Evolutionary conservation across 2,329 filamentous ascomycete genomes (phyloP).

Genomic region (Coniella vitis): DNA sequence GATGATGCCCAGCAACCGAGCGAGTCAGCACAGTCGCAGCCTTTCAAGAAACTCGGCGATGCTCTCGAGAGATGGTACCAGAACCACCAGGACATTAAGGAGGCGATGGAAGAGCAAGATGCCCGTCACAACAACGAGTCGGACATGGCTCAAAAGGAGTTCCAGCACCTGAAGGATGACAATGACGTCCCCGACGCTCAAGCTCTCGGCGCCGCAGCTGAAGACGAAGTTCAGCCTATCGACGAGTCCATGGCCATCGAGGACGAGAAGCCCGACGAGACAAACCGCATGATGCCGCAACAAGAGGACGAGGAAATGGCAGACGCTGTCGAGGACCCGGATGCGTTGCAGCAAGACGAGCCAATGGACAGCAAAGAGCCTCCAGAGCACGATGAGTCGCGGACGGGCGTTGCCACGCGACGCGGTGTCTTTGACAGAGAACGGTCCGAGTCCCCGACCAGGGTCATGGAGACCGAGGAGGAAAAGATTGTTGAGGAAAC

Average conservation of each 20-base stretch:
- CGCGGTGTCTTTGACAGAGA: constrained; percentile 53
- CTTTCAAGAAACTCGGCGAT: constrained; percentile 93
- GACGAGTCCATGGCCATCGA: constrained; percentile 88
- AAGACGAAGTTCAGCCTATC: constrained; percentile 79
- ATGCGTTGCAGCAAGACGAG: constrained; percentile 32
- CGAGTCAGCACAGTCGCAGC: constrained; percentile 47
- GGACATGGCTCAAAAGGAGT: constrained; percentile 76
- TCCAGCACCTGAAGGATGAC: constrained; percentile 87
- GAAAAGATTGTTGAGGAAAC: constrained; percentile 44
- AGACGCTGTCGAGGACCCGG: constrained; percentile 33
- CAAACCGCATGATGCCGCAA: constrained; percentile 40
- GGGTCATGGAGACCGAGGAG: constrained; percentile 26
- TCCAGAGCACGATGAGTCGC: constrained; percentile 46
- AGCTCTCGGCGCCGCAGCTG: constrained; percentile 78
- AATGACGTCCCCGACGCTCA: constrained; percentile 78
- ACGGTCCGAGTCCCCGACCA: constrained; percentile 29
- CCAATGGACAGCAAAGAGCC: constrained; percentile 31
- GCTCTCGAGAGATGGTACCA: constrained; percentile 89
- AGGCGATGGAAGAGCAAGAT: constrained; percentile 49
- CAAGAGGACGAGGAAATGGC: constrained; percentile 38
- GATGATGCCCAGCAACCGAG: constrained; percentile 39
- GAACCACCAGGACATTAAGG: constrained; percentile 74
- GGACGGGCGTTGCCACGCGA: constrained; percentile 53
- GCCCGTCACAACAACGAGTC: constrained; percentile 45
- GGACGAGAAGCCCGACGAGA: constrained; percentile 50